Base-by-base conservation (phyloP, 202 grass and related monocot species). In the Bolboschoenoplectus hybrid region DNA sequence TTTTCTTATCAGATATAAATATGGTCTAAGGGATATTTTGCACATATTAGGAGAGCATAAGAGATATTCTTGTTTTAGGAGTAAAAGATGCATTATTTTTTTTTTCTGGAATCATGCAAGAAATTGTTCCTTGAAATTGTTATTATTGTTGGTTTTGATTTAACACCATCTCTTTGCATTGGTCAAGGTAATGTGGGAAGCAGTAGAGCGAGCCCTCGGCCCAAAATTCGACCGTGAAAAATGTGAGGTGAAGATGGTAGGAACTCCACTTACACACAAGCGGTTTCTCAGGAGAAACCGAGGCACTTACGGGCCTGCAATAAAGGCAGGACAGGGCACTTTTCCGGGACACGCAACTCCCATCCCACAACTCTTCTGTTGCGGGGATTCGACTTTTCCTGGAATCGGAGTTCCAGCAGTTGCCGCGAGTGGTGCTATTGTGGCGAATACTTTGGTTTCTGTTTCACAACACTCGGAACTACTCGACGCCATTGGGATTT, bases 391-490 rank as follows among this genome's bases (percentile, higher is more conserved):
- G 1, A 96, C 97, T 63, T 98, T 98, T 55, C 97, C 97, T 6
- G 97, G 97, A 69, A 98, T 98, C 2, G 96, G 97, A 43, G 93
- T 98, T n/a, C 97, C 90, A 1, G 97, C 97, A 10, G 97, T 98
- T 7, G 97, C 97, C 0, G 97, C 97, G 14, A 94, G 97, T 1
- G 93, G 97, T 6, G 97, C 97, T 16, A 98, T 98, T 3, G 97
- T 98, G 19, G 93, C 93, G 8, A 98, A 98, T 87, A 90, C 92
- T 40, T 52, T 96, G 9, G 97, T 98, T 12, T 86, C 93, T 0
- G 92, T 98, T 60, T 85, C 90, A 0, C 93, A 98, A 51, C 97
- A 99, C 69, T 94, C 91, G 9, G 97, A 99, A 87, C 91, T 99
- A 61, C 97, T 98, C 80, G 92, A 96, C n/a, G 97, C 97, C 19